Base-by-base conservation (phyloP, 495 filamentous ascomycete genomes). In the Platismatia glauca region DNA sequence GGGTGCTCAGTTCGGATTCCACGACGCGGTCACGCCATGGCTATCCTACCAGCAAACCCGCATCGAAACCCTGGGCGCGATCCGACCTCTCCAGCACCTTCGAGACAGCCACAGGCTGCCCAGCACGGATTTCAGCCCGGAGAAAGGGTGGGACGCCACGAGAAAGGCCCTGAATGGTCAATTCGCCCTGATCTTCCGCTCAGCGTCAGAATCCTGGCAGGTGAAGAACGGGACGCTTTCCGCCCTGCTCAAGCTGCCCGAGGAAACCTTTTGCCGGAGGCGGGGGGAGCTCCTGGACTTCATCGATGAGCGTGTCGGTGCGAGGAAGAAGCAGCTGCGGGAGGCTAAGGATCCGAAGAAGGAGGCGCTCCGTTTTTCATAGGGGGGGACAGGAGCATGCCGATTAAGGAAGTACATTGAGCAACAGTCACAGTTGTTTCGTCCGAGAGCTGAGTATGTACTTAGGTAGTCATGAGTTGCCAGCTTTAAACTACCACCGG, bases 1-100 rank as follows among this genome's bases (percentile, higher is more conserved):
- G 0, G 68, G 69, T 13, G 58, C 62, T 3, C 69, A 71, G 29
- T 68, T 64, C 38, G 68, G 68, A 20, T 63, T 63, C 33, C 48
- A 48, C 39, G 44, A 65, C 27, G 6, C 63, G 1, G 41, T 67
- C 31, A 48, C 55, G 9, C 58, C 57, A 12, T 55, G 48, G 48
- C 8, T 24, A 31, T 29, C 48, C 1, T 52, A 52, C 48, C 48
- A 31, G 48, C 48, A 52, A 31, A 31, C 24, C 27, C 24, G 27
- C 24, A 31, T 52, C 48, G 48, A 52, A 52, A 52, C 24, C 16
- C 24, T 31, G 13, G 48, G 48, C 16, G 31, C 29, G 27, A 52
- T 52, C 15, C 48, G 48, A 52, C 27, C 48, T 31, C 48, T 52
- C 12, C 6, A 52, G 24, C 24, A 31, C 18, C 13, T 52, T 31